Conservation (phyloP, 805 yeast species). For the Starmerella vaccinii region DNA sequence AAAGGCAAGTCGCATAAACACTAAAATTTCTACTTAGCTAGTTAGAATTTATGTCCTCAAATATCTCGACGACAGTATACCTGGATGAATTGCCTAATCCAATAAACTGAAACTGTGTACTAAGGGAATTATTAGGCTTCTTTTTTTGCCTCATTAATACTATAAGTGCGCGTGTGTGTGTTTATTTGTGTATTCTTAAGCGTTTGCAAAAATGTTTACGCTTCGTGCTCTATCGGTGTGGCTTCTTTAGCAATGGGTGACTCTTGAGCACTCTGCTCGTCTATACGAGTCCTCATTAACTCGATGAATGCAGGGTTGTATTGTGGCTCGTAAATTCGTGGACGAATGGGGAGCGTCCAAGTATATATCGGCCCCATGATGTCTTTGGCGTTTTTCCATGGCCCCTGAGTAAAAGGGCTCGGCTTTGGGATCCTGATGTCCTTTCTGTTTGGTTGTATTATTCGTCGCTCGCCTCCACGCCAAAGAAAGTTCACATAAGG, state of each 20-base stretch:
- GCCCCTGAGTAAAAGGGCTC: slow-evolving; percentile 28
- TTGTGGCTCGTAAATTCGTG: slow-evolving; percentile 13
- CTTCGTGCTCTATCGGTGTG: neutral
- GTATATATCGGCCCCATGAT: slow-evolving; percentile 29
- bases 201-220: neutral
- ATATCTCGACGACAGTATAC: too few species aligned
- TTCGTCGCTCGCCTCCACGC: slow-evolving; percentile 32
- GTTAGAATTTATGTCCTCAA: too few species aligned
- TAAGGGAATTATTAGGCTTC: too few species aligned
- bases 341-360: slow-evolving; percentile 28
- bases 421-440: slow-evolving; percentile 22
- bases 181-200: too few species aligned
- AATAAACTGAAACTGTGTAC: too few species aligned
- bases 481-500: slow-evolving; percentile 35
- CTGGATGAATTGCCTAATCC: too few species aligned
- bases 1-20: neutral
- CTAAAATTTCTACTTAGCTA: neutral
- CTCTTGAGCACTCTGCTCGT: neutral
- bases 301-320: slow-evolving; percentile 6
- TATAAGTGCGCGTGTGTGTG: too few species aligned
- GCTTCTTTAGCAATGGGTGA: neutral
- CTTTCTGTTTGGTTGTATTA: slow-evolving; percentile 38
- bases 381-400: slow-evolving; percentile 22
- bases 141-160: too few species aligned
- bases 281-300: slow-evolving; percentile 1